Percentiles rank a stretch among this genome's conserved stretches.
Evolutionary conservation across 768 basidiomycete species (phyloP).

Genomic region (Boletus rubescentipes): DNA sequence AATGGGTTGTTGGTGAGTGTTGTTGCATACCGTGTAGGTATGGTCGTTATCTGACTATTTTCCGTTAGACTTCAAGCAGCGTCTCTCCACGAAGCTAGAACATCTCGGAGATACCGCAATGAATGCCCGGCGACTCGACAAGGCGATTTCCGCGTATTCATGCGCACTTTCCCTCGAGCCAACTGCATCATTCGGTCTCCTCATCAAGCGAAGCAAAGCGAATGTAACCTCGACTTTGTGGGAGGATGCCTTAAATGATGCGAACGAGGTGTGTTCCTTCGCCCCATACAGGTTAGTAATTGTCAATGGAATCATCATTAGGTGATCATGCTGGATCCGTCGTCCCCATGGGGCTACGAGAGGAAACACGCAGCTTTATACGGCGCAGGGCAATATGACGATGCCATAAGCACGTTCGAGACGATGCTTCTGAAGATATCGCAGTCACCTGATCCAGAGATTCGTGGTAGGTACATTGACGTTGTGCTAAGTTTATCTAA

Average conservation of each 20-base stretch:
- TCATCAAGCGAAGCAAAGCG: not conserved
- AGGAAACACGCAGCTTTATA: not conserved
- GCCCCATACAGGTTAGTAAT: too few relatives aligned
- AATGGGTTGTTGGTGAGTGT: too few relatives aligned
- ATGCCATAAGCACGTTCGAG: not conserved
- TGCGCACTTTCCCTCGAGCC: not conserved
- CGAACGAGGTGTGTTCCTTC: not conserved
- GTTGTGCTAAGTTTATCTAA: not conserved
- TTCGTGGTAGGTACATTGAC: not conserved
- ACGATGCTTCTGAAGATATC: not conserved
- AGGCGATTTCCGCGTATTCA: not conserved
- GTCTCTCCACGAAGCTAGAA: not conserved
- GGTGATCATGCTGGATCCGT: not conserved
- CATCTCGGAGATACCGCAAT: not conserved
- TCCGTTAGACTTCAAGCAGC: too few relatives aligned
- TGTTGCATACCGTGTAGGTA: too few relatives aligned
- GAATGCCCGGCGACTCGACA: not conserved
- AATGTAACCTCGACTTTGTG: not conserved
- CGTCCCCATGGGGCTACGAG: not conserved
- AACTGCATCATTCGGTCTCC: not conserved
- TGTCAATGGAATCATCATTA: too few relatives aligned
- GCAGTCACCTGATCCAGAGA: not conserved
- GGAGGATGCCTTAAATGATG: not conserved
- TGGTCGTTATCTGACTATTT: too few relatives aligned
- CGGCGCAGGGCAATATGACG: not conserved